Base-by-base conservation (phyloP, 1,139 yeast genomes). In the Williopsis jadinii region DNA sequence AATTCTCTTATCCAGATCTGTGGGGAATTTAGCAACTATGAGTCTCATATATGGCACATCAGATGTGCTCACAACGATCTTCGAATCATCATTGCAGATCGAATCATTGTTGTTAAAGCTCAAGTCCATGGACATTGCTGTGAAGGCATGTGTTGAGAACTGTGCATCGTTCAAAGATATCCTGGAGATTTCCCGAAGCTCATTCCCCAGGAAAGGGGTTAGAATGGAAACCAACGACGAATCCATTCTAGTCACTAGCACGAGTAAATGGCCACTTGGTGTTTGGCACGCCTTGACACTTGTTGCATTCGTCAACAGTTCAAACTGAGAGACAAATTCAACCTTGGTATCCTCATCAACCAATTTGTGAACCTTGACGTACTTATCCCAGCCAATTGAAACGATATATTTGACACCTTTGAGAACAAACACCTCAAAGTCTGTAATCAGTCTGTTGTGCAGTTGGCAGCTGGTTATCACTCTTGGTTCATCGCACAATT, bases 11-110 rank as follows among this genome's bases (percentile, higher is more conserved):
- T 19, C 24, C 24, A 19, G 6, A 19, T 19, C 24, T 6, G 4
- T 56, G 1, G 75, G 75, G n/a, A 76, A 47, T 15, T 66, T 53
- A 0, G 77, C 68, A 0, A 80, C 58, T 3, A 84, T 68, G 10
- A 84, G 53, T 47, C 95, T 62, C 85, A 84, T 78, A 53, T 69
- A 82, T 3, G 95, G 95, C 28, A 75, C 73, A 51, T 84, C 92
- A 1, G 88, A 80, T 0, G 95, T 85, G 0, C 79, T 86, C 2
- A 80, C 71, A 0, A 77, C 76, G 14, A 77, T 50, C 45, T 66
- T 50, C 3, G 53, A 42, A 8, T n/a, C 28, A 14, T 32, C 11
- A 8, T 31, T 30, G 12, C 12, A 11, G 12, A 24, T 34, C 10
- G 29, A 39, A 5, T 41, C 11, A 45, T 41, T 10, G 0, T 15